phyloP scores from a whole-genome alignment of 2,329 filamentous ascomycete genomes.

The Graphium sp. region DNA sequence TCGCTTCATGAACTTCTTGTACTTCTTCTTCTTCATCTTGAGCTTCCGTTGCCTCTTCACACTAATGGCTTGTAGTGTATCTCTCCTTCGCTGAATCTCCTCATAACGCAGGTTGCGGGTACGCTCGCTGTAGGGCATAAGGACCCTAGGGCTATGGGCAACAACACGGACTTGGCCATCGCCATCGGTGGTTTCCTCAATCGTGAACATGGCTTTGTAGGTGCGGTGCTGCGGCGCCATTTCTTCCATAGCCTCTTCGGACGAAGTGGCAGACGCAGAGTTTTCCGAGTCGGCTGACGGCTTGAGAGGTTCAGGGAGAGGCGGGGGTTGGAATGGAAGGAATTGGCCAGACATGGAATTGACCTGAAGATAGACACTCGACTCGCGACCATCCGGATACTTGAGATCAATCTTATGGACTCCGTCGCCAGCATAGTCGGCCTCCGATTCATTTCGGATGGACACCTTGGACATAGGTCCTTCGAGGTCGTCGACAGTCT shows the following conservation, averaged over 20 bases:
- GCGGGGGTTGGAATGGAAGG: slow-evolving; percentile 72
- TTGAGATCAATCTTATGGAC: slow-evolving; percentile 33
- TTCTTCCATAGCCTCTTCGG: slow-evolving; percentile 14
- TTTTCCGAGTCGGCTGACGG: slow-evolving; percentile 15
- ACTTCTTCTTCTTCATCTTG: slow-evolving; percentile 99
- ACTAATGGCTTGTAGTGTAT: slow-evolving; percentile 64
- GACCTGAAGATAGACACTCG: slow-evolving; percentile 47
- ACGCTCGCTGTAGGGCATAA: slow-evolving; percentile 48
- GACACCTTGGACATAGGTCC: slow-evolving; percentile 36
- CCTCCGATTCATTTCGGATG: slow-evolving; percentile 19
- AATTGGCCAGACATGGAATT: slow-evolving; percentile 55
- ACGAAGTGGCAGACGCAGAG: slow-evolving; percentile 8
- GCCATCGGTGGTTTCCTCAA: slow-evolving; percentile 46
- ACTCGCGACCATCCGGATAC: slow-evolving; percentile 37
- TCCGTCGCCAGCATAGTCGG: slow-evolving; percentile 24
- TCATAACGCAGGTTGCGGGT: slow-evolving; percentile 47
- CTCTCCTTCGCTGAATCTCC: slow-evolving; percentile 28
- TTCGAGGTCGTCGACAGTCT: slow-evolving; percentile 42
- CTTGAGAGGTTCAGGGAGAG: slow-evolving; percentile 37
- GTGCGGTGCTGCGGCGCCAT: slow-evolving; percentile 29
- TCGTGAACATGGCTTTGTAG: slow-evolving; percentile 48
- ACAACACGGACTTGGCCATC: slow-evolving; percentile 43
- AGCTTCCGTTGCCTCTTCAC: slow-evolving; percentile 84
- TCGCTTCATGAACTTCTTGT: slow-evolving; percentile 95
- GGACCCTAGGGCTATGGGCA: slow-evolving; percentile 40